phyloP scores from a whole-genome alignment of 2,329 filamentous ascomycete genomes.

The Chaetomiaceae sp. region DNA sequence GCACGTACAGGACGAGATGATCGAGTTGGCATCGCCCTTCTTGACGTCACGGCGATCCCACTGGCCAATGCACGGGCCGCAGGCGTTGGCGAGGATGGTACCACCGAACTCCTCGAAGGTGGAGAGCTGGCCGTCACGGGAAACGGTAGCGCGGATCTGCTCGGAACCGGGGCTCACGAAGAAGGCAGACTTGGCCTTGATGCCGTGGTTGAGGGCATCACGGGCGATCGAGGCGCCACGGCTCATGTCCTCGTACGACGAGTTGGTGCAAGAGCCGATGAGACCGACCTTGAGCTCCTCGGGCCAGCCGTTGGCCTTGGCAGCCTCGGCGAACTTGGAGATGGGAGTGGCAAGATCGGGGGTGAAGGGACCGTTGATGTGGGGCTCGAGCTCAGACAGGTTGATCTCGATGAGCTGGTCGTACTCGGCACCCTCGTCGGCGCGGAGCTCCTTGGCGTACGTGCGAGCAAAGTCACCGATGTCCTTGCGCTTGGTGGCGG shows the following conservation, averaged over 20 bases:
- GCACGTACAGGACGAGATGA: conserved; percentile 71
- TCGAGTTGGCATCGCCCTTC: conserved; percentile 94
- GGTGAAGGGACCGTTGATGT: conserved; percentile 98
- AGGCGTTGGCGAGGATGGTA: conserved; percentile 91
- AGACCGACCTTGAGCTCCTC: conserved; percentile 94
- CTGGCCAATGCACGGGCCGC: conserved; percentile 87
- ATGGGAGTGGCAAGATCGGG: conserved; percentile 96
- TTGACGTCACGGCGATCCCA: conserved; percentile 92
- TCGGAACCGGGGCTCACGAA: conserved; percentile 95
- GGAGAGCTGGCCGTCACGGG: conserved; percentile 82
- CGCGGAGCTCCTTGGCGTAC: conserved; percentile 80
- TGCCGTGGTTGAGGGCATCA: conserved; percentile 83
- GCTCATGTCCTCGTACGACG: conserved; percentile 81
- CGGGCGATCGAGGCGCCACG: conserved; percentile 86
- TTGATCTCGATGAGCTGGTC: conserved; percentile 96
- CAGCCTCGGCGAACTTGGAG: conserved; percentile 93
- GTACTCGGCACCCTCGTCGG: conserved; percentile 89
- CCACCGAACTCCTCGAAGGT: conserved; percentile 97
- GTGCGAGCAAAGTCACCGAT: conserved; percentile 86
- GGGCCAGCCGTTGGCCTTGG: conserved; percentile 93
- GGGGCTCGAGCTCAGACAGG: conserved; percentile 88
- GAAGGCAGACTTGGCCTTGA: conserved; percentile 92
- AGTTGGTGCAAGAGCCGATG: conserved; percentile 98
- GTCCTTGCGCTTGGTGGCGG: conserved; percentile 79
- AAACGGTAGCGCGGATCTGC: conserved; percentile 92